Evolutionary conservation across 257 asterid species (phyloP), one percentile per base, ranked within the genome.

Genomic region (Salvia rosmarinus): DNA sequence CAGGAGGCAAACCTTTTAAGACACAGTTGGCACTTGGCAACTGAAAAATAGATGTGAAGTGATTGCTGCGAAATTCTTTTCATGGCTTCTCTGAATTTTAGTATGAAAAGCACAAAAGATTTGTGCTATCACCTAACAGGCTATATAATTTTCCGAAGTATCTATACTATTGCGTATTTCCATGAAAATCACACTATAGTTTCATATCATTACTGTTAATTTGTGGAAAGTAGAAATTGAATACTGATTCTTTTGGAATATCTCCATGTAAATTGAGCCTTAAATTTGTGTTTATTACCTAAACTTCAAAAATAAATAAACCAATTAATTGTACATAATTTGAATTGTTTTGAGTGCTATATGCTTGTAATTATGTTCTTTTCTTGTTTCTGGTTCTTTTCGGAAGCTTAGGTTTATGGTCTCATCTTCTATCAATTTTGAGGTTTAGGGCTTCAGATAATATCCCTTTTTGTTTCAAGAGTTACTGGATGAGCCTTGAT

Each of bases 1-100:
- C 65, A 62, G 28, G 61, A 49, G 34, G 11, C 12, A 9, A 52
- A 51, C 14, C 49, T 70, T 46, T 17, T 23, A 32, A 57, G 52
- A 62, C 69, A 60, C 46, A 21, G 58, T 62, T 7, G 64, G 56
- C 54, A 21, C 51, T 62, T 7, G 64, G 49, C 51, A 60, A 46
- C 56, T 59, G 50, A 54, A 60, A 37, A 51, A 52, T 42, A 14
- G 42, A 7, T 11, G 8, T 51, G 37, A 9, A 61, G 32, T 55
- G 20, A 55, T 67, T 57, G 34, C 73, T 34, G 37, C 32, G 12
- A 64, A 23, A n/a, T 66, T 63, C 68, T 57, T 34, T 35, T 51
- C 34, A 14, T 12, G 44, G 74, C 30, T 34, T 54, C 73, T 63
- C 44, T 21, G 28, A n/a, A 16, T 21, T 40, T 47, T 43, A 19